Base-by-base conservation (phyloP, 176 grass and related monocot genomes). In the Carex myosuroides region DNA sequence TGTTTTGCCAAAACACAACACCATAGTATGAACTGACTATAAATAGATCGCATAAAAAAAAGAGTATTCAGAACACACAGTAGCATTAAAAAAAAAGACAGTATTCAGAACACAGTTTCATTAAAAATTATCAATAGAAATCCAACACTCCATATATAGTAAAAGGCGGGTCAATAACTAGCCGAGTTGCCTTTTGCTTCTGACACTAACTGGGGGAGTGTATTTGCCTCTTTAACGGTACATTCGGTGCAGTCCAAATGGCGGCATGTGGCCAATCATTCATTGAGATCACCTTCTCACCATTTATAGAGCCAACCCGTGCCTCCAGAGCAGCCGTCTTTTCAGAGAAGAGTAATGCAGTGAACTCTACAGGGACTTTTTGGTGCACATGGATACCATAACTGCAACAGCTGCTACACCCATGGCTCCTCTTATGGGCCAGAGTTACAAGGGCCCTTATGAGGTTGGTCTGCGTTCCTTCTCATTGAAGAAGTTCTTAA, bases 241-340 rank as follows among this genome's bases (percentile, higher is more conserved):
- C 77, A 29, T 88, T 88, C 70, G 86, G 89, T 48, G 89, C 91
- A 9, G 91, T 98, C 95, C 95, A 98, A 21, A 98, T 53, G 5
- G 92, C 95, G 13, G 85, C 64, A 87, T 98, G 95, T 42, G 95
- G 91, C 92, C 92, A 98, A 37, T 95, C 88, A 42, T 98, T 98
- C 85, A 81, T 95, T 50, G 85, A 93, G 7, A 64, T 14, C 14
- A 98, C 88, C 82, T 83, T 88, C 79, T 98, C 95, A 3, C 89
- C 89, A 41, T 98, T 86, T 18, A 95, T 87, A 0, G 84, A 62
- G 29, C 95, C 95, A 2, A 98, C 71, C 60, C 64, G 67, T 13
- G 52, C 92, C 68, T 91, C 92, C 0, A 98, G 80, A 55, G 95
- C 92, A 52, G 89, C 95, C 79, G 84, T 72, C 79, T 93, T 98